phyloP scores from a whole-genome alignment of 169 alveolate species.

The Fabrea salina region DNA sequence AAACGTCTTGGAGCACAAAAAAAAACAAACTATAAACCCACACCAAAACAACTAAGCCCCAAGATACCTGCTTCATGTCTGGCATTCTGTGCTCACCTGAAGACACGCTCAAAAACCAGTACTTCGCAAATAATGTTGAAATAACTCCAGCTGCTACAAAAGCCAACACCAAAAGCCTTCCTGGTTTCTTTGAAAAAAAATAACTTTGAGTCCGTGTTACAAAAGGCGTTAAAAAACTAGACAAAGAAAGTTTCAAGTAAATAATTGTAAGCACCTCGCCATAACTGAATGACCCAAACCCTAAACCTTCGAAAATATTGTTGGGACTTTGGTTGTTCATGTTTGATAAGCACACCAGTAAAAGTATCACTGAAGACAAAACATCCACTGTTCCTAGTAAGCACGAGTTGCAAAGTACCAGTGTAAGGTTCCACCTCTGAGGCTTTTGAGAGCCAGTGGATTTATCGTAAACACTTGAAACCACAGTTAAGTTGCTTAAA shows the following conservation, averaged over 20 bases:
- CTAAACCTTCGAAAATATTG: neutral
- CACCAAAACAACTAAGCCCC: neutral
- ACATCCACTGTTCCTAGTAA: neutral
- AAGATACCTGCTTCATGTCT: slow-evolving; percentile 57
- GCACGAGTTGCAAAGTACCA: neutral
- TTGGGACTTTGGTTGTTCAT: slow-evolving; percentile 2
- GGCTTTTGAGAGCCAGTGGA: neutral
- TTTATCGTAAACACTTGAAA: slow-evolving; percentile 11
- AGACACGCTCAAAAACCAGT: neutral
- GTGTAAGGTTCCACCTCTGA: neutral
- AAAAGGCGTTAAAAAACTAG: neutral
- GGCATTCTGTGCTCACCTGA: neutral
- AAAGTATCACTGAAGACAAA: slow-evolving; percentile 8
- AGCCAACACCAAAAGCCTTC: neutral
- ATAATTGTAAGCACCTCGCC: neutral
- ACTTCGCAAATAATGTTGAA: neutral
- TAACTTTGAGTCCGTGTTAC: neutral
- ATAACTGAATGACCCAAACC: slow-evolving; percentile 5
- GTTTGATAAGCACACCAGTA: neutral
- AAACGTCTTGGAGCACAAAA: slow-evolving; percentile 12
- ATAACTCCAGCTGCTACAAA: neutral
- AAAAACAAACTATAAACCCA: neutral
- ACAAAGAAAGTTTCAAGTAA: neutral
- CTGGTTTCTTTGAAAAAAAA: slow-evolving; percentile 3
- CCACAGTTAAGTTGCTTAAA: neutral